Evolutionary conservation across 2,329 filamentous ascomycete species (phyloP).

Genomic region (Alternaria sp.): DNA sequence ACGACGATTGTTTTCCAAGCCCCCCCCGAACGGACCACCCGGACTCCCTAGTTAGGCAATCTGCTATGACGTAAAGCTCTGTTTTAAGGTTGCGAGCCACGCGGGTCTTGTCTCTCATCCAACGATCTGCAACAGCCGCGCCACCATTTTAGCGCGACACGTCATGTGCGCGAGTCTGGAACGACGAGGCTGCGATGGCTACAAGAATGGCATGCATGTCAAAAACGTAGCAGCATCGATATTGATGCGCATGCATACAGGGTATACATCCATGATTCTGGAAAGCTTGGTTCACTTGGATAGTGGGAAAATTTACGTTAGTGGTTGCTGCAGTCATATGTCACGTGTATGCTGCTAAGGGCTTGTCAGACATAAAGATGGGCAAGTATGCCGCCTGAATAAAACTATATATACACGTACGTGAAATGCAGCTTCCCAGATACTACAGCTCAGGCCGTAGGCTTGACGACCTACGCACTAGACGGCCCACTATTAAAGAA

Average conservation of each 20-base stretch:
- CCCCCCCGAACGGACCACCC: conserved; percentile 12
- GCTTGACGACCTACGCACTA: background rate
- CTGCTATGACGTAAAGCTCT: conserved; percentile 31
- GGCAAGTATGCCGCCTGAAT: background rate
- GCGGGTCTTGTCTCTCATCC: conserved; percentile 15
- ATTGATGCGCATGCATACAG: background rate
- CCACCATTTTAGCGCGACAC: conserved; percentile 18
- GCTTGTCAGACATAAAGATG: background rate
- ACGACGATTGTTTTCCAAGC: conserved; percentile 17
- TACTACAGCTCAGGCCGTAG: background rate
- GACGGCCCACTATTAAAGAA: conserved; percentile 29
- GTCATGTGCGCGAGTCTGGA: conserved; percentile 12
- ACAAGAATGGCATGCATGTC: background rate
- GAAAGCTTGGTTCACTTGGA: background rate
- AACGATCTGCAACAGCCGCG: conserved; percentile 24
- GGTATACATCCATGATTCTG: background rate
- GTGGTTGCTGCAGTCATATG: background rate
- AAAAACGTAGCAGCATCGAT: background rate
- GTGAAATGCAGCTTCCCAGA: background rate
- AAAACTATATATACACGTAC: conserved; percentile 1
- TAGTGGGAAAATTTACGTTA: background rate
- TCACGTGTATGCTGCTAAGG: background rate
- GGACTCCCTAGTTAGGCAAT: conserved; percentile 10
- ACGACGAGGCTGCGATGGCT: background rate
- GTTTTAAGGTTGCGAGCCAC: conserved; percentile 25